Evolutionary conservation across 805 yeast species (phyloP), one percentile per base, ranked within the genome.

Genomic region (Hyphopichia homilentoma): DNA sequence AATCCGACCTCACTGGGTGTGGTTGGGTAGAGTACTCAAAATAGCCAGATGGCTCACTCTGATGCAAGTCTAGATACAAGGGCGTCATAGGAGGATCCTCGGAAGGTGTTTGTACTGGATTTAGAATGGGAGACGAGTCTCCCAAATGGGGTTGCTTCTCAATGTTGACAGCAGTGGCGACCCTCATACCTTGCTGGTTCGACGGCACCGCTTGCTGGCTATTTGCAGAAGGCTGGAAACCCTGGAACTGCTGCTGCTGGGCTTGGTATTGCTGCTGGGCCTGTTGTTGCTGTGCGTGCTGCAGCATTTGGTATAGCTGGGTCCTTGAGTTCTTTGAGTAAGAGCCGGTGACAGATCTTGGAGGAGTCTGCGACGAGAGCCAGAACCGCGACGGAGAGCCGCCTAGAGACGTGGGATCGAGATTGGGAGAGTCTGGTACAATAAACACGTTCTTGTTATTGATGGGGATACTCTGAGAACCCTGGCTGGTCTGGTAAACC

Each of bases 301-400:
- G 34, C 29, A 32, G 42, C 28, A 30, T 32, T 34, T 42, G 52
- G 17, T 37, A 40, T 36, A 36, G 32, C 13, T 38, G 52, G 29
- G 42, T 34, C 14, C 50, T 39, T 6, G 49, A 45, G 23, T 41
- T 52, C 33, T 44, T 41, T 35, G 38, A 42, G 29, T 42, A 26
- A 12, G 56, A 50, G 34, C 40, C 51, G 16, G 43, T 52, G 34
- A 38, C 52, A 21, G 58, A 58, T 40, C 44, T 47, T 12, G 80
- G 79, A 1, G 80, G 80, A 0, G 80, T 72, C 32, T 69, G 70
- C 14, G 72, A 64, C n/a, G 68, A 60, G 27, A 76, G 52, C 66
- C 75, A 69, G 39, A 75, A 73, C 30, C 73, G 51, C 4, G 79
- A 73, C 1, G 81, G 81, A 1, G 79, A 73, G 5, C 75, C 77